Conservation (phyloP, 306 rosid species). For the Aeschynomene evenia region DNA sequence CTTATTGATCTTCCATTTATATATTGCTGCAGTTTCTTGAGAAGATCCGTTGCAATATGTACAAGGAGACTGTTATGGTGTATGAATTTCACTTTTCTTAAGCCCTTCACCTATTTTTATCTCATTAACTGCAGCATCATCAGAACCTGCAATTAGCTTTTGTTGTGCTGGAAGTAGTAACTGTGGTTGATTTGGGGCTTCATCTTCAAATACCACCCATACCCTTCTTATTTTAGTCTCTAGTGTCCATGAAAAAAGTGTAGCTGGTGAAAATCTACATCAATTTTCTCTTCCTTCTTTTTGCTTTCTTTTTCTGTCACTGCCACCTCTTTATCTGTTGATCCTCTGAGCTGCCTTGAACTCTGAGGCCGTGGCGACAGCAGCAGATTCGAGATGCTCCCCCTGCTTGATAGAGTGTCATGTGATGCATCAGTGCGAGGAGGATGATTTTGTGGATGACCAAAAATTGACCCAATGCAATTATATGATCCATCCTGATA, state of each 20-base stretch:
- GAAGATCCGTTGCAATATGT: no score
- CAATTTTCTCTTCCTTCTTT: constrained; percentile 40
- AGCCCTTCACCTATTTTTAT: background rate
- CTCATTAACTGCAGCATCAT: constrained; percentile 6
- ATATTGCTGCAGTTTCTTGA: no score
- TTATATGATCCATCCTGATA: constrained; percentile 44
- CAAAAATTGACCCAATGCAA: constrained; percentile 45
- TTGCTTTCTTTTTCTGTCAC: constrained; percentile 20
- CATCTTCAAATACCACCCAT: constrained; percentile 71
- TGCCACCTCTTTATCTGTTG: constrained; percentile 35
- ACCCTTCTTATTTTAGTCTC: constrained; percentile 66
- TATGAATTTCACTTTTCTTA: no score
- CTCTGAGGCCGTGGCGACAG: constrained; percentile 13
- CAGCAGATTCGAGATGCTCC: constrained; percentile 27
- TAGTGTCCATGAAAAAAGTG: constrained; percentile 48
- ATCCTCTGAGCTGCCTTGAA: constrained; percentile 15
- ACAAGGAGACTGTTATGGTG: no score
- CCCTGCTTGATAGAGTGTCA: constrained; percentile 17
- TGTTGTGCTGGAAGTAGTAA: constrained; percentile 29
- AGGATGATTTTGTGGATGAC: constrained; percentile 23
- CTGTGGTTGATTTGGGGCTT: constrained; percentile 35
- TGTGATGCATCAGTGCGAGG: constrained; percentile 25
- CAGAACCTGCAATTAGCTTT: constrained; percentile 25
- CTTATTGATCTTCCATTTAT: no score
- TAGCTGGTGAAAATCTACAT: constrained; percentile 29